Evolutionary conservation across 2,329 filamentous ascomycete genomes (phyloP), one percentile per base, ranked within the genome.

Genomic region (Cucurbitaria berberidis): DNA sequence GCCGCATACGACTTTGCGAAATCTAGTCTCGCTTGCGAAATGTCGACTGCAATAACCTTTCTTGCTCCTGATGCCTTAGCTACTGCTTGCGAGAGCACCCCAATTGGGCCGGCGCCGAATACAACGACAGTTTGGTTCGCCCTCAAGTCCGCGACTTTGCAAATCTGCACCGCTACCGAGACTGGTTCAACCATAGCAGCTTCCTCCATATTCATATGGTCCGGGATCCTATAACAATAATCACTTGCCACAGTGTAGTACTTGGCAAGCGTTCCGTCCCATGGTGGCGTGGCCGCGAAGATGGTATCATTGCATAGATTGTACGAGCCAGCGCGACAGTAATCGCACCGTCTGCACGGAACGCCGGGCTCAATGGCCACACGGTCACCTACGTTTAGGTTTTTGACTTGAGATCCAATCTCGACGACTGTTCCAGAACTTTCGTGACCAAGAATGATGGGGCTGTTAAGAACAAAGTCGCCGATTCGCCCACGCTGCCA

Each of bases 371-470:
- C 67, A 13, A 71, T 59, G 5, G 68, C 67, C 0, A 71, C 68
- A 5, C 64, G 59, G 29, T 72, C 68, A 8, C 67, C 68, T 1
- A 62, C 46, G n/a, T 55, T 43, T 11, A 70, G 48, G 18, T 57
- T 56, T 3, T 51, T 69, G 5, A 70, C 68, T 9, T 57, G 56
- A 13, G 61, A 46, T 1, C 68, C 68, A 15, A 54, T 43, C 50
- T 53, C 59, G 6, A 57, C 55, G 34, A 70, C 57, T 2, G 55
- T 66, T 3, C 68, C 68, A 9, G 66, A 53, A n/a, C 59, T 59
- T 45, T 72, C 68, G 24, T 70, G 68, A 6, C 68, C 68, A 3
- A 70, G 60, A 21, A 70, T 53, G 13, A 69, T 65, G 19, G 66
- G 66, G 15, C 47, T 57, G 3, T 61, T 45, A 13, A 67, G 45